phyloP scores from a whole-genome alignment of 371 early-diverging fungal genomes.

The Circinella umbellata region DNA sequence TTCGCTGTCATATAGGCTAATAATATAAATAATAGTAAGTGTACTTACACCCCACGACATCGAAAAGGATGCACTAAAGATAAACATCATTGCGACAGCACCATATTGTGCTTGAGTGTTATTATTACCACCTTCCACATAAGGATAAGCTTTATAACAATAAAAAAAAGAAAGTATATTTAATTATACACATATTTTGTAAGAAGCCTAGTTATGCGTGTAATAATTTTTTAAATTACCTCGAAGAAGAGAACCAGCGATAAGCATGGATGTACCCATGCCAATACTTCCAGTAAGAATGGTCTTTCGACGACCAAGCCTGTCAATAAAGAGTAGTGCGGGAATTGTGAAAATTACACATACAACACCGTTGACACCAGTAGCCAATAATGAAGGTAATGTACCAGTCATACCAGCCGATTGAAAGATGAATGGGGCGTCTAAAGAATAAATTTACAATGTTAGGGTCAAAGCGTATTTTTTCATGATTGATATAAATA shows the following conservation, averaged over 20 bases:
- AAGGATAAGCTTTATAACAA: constrained; percentile 13
- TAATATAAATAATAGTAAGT: no score
- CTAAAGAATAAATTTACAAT: no score
- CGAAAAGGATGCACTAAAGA: constrained; percentile 24
- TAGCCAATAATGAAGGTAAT: constrained; percentile 27
- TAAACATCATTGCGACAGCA: constrained; percentile 31
- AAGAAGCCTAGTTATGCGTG: no score
- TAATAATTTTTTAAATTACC: constrained; percentile 18
- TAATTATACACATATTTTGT: constrained; percentile 18
- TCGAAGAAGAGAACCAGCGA: constrained; percentile 39
- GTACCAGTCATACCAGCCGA: constrained; percentile 27
- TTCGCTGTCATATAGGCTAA: no score
- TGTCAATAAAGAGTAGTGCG: constrained; percentile 23
- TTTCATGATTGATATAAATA: no score
- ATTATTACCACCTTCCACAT: constrained; percentile 21
- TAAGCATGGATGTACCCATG: constrained; percentile 28
- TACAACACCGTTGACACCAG: constrained; percentile 32
- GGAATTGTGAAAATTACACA: constrained; percentile 31
- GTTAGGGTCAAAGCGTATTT: no score
- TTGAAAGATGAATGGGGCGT: constrained; percentile 31
- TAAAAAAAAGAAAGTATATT: constrained; percentile 30
- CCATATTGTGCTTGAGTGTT: constrained; percentile 28
- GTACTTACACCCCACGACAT: constrained; percentile 50
- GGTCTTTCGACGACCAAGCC: constrained; percentile 25
- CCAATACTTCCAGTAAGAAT: constrained; percentile 23